Conservation (phyloP, 2,329 filamentous ascomycete species). For the Orbilia brochopaga region DNA sequence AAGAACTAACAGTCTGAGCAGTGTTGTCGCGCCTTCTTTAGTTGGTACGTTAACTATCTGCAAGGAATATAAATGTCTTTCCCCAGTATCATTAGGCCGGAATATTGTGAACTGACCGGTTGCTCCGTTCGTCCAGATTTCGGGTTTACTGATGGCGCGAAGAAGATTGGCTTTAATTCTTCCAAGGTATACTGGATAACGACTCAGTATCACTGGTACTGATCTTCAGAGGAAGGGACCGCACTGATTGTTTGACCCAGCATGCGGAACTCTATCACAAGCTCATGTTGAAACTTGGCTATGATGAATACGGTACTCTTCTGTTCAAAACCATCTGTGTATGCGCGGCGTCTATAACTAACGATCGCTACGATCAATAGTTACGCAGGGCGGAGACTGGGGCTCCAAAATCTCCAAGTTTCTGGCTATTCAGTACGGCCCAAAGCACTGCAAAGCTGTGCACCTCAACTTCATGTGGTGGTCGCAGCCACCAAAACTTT, state of each 20-base stretch:
- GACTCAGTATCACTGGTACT: neutral
- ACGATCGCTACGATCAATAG: constrained; percentile 9
- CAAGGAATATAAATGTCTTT: neutral
- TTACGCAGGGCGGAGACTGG: constrained; percentile 56
- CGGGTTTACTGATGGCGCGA: constrained; percentile 59
- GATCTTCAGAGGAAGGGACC: neutral
- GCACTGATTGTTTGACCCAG: constrained; percentile 32
- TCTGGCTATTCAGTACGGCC: constrained; percentile 43
- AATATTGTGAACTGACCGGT: neutral
- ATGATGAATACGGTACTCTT: constrained; percentile 55
- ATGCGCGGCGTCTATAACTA: neutral
- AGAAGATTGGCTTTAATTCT: constrained; percentile 55
- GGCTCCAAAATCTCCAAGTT: constrained; percentile 51
- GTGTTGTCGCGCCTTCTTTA: constrained; percentile 60
- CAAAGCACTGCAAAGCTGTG: constrained; percentile 52
- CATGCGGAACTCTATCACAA: constrained; percentile 57
- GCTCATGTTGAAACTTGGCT: constrained; percentile 60
- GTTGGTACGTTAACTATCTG: constrained; percentile 9
- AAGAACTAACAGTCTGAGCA: neutral
- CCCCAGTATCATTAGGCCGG: neutral
- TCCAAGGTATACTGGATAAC: constrained; percentile 12
- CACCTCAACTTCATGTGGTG: constrained; percentile 56
- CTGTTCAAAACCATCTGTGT: constrained; percentile 23
- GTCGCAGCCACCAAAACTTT: constrained; percentile 39
- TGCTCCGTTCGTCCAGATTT: constrained; percentile 53